phyloP scores from a whole-genome alignment of 805 yeast genomes.

The Jamesozyma hellenica region DNA sequence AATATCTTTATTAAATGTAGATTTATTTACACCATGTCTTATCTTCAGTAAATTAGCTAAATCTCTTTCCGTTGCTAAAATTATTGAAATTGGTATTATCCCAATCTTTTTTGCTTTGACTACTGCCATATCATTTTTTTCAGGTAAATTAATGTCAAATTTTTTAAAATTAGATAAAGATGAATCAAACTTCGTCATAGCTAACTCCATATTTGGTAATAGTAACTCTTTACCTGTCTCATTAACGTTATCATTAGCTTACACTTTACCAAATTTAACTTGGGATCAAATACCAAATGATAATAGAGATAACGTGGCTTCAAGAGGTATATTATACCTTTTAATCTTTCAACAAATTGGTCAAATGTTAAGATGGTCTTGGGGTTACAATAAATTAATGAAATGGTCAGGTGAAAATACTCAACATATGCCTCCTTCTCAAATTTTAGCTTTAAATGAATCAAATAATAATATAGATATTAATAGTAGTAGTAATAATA shows the following conservation, averaged over 20 bases:
- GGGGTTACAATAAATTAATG: constrained; percentile 71
- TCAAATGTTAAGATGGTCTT: constrained; percentile 74
- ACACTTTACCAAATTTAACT: constrained; percentile 61
- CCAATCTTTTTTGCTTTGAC: constrained; percentile 77
- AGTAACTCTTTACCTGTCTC: constrained; percentile 93
- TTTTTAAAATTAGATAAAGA: constrained; percentile 52
- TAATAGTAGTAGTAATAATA: neutral
- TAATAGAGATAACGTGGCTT: constrained; percentile 57
- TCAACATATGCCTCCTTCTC: constrained; percentile 26
- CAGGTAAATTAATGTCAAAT: constrained; percentile 48
- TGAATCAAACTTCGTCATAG: constrained; percentile 85
- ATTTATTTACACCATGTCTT: constrained; percentile 89
- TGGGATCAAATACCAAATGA: constrained; percentile 70
- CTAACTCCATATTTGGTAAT: constrained; percentile 95
- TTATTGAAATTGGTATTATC: constrained; percentile 70
- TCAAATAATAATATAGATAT: neutral
- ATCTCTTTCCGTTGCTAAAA: constrained; percentile 59
- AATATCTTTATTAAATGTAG: constrained; percentile 72
- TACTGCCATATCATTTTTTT: constrained; percentile 62
- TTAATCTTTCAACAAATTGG: constrained; percentile 76
- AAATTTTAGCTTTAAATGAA: constrained; percentile 13
- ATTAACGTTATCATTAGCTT: constrained; percentile 66
- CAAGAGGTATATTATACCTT: constrained; percentile 66
- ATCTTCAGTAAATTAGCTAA: constrained; percentile 74
- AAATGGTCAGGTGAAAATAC: constrained; percentile 34